Conservation (phyloP, 192 early-diverging fungal genomes). For the Physocladia obscura region DNA sequence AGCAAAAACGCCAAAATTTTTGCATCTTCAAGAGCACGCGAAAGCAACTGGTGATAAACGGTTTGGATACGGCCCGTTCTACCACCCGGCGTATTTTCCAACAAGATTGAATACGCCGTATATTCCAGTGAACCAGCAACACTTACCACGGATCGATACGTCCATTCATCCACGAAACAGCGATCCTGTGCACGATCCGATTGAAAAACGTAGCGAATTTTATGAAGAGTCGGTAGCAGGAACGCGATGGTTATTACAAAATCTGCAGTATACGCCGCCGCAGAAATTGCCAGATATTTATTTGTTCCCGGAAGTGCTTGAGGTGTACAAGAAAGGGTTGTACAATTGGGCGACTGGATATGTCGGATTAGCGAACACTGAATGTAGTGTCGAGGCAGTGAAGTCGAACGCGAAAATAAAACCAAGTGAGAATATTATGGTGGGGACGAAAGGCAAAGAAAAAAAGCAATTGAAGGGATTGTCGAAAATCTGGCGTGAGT, state of each 20-base stretch:
- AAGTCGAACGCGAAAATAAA: too few species aligned
- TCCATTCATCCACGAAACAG: background rate
- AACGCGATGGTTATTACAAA: background rate
- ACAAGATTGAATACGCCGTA: background rate
- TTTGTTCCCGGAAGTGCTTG: background rate
- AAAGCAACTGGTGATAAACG: background rate
- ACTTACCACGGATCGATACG: background rate
- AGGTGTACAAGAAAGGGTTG: background rate
- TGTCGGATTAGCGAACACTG: too few species aligned
- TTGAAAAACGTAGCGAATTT: background rate
- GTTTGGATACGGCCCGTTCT: constrained; percentile 5
- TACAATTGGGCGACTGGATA: constrained; percentile 7
- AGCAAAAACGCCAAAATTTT: background rate
- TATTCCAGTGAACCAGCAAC: background rate
- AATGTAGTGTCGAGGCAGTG: too few species aligned
- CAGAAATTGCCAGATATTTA: background rate
- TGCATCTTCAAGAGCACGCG: background rate
- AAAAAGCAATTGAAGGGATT: too few species aligned
- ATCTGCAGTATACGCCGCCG: background rate
- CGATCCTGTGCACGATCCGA: constrained; percentile 7
- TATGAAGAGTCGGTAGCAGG: background rate
- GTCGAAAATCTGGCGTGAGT: too few species aligned
- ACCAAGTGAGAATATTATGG: too few species aligned
- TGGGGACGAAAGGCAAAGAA: too few species aligned
- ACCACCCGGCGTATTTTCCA: background rate